phyloP scores from a whole-genome alignment of 75 land plant genomes.

The Pinus taeda region DNA sequence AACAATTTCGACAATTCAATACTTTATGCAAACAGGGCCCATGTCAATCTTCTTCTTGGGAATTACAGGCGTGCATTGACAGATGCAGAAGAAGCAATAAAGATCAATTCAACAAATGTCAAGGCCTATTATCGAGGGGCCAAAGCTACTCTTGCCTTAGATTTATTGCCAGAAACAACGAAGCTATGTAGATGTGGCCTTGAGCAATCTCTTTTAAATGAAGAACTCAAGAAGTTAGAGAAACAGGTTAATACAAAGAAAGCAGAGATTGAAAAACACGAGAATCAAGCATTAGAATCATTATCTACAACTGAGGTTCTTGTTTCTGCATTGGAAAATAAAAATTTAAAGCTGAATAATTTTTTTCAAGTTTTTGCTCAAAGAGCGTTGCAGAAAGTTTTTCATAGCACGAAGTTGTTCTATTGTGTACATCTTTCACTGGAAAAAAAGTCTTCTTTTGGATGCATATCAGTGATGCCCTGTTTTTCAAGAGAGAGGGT shows the following conservation, averaged over 20 bases:
- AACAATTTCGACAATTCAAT: constrained; percentile 54
- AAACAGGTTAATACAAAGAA: constrained; percentile 29
- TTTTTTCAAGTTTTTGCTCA: too few species aligned
- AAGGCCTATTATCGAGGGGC: constrained; percentile 95
- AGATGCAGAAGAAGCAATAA: constrained; percentile 87
- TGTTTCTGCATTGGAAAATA: constrained; percentile 50
- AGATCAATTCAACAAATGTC: constrained; percentile 55
- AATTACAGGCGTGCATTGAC: constrained; percentile 71
- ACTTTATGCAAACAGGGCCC: constrained; percentile 80
- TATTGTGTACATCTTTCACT: too few species aligned
- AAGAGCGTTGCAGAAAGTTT: too few species aligned
- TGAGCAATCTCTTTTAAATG: constrained; percentile 48
- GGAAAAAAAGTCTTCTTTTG: too few species aligned
- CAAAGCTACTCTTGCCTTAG: constrained; percentile 77
- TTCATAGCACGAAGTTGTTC: too few species aligned
- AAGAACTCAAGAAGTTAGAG: constrained; percentile 62
- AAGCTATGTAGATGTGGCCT: constrained; percentile 53
- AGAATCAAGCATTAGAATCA: constrained; percentile 37
- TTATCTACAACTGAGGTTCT: constrained; percentile 63
- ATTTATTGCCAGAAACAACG: constrained; percentile 60
- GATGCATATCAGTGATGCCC: too few species aligned
- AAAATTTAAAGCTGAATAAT: constrained; percentile 58
- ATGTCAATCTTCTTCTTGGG: constrained; percentile 86
- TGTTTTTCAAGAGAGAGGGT: too few species aligned
- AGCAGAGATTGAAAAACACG: constrained; percentile 36